Percentiles rank a stretch among this genome's conserved stretches.
phyloP scores from a whole-genome alignment of 805 yeast species.

The Candida insectalens region DNA sequence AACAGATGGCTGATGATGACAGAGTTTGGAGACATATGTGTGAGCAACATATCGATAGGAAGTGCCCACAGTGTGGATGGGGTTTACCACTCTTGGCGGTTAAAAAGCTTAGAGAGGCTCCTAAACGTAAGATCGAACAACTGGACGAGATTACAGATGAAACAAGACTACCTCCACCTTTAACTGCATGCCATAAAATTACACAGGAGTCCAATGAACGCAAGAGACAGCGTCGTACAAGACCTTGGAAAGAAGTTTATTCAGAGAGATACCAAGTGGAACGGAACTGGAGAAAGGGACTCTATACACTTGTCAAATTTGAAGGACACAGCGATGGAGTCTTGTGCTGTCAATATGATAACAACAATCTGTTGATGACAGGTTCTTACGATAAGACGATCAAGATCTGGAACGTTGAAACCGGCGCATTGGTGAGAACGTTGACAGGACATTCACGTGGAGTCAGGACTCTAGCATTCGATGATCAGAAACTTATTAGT shows the following conservation, averaged over 20 bases:
- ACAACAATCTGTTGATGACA: slow-evolving; percentile 65
- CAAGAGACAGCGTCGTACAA: slow-evolving; percentile 30
- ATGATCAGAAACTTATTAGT: slow-evolving; percentile 79
- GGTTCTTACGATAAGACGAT: slow-evolving; percentile 89
- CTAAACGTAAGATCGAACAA: slow-evolving; percentile 12
- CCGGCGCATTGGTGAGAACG: slow-evolving; percentile 70
- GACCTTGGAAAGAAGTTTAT: slow-evolving; percentile 96
- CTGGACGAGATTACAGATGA: slow-evolving; percentile 11
- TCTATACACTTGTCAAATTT: slow-evolving; percentile 52
- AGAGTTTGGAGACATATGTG: slow-evolving; percentile 98
- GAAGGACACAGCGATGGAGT: slow-evolving; percentile 83
- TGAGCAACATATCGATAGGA: slow-evolving; percentile 94
- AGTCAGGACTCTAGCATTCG: slow-evolving; percentile 77
- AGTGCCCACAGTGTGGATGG: slow-evolving; percentile 99
- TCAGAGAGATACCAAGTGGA: slow-evolving; percentile 87
- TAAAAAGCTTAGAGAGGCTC: slow-evolving; percentile 37
- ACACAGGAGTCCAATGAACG: slow-evolving; percentile 5
- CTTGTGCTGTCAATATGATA: slow-evolving; percentile 78
- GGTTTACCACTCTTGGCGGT: slow-evolving; percentile 92
- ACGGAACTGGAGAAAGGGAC: slow-evolving; percentile 88
- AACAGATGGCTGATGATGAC: slow-evolving; percentile 86
- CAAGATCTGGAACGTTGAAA: slow-evolving; percentile 82
- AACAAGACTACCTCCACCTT: slow-evolving; percentile 18
- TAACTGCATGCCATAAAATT: slow-evolving; percentile 9
- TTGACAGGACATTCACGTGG: slow-evolving; percentile 85